Evolutionary conservation across 257 asterid species (phyloP).

Genomic region (Ophiorrhiza pumila): DNA sequence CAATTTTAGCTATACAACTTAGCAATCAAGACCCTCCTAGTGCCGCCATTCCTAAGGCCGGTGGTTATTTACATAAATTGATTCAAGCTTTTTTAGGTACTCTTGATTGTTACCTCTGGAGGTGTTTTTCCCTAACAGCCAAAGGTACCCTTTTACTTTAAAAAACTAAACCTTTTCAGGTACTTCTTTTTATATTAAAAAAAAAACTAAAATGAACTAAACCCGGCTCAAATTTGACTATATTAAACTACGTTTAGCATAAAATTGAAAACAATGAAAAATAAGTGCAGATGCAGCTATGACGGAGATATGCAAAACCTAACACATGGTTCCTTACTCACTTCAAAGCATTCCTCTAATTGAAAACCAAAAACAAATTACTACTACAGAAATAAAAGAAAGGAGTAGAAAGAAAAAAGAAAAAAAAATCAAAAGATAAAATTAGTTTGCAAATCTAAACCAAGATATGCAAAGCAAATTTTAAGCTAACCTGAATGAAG

Average conservation of each 20-base stretch:
- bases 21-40: too few species aligned
- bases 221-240: background rate
- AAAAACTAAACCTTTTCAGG: too few species aligned
- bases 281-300: background rate
- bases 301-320: too few species aligned
- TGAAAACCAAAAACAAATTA: background rate
- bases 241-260: too few species aligned
- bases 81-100: background rate
- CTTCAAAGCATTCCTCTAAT: too few species aligned
- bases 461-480: slow-evolving; percentile 17
- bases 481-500: slow-evolving; percentile 73
- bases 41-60: too few species aligned
- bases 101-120: too few species aligned
- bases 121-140: background rate
- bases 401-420: background rate
- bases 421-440: slow-evolving; percentile 7
- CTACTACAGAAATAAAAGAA: background rate
- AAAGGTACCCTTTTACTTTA: background rate
- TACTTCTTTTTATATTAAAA: background rate
- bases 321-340: too few species aligned
- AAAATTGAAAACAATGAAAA: background rate
- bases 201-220: background rate
- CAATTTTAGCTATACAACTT: background rate
- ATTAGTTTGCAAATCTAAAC: slow-evolving; percentile 17
- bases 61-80: background rate